These are phyloP conservation scores for Talaromyces rugulosus DNA, from an alignment of 2,329 filamentous ascomycete genomes.

Conservation along the genomic window DNA sequence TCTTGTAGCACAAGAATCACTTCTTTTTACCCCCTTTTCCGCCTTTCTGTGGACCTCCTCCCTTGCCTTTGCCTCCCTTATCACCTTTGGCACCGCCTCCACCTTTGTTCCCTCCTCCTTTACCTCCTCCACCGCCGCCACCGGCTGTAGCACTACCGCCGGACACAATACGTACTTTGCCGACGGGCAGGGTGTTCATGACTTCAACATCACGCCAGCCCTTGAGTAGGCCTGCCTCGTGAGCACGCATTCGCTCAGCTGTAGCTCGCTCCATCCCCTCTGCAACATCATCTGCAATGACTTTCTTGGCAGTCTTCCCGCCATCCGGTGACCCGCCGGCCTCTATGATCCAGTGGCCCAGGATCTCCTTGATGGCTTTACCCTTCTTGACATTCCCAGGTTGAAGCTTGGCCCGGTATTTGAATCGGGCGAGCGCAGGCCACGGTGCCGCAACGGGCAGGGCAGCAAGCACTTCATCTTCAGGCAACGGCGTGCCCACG, in stretches of 20 bases:
- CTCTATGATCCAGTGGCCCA: slow-evolving; percentile 73
- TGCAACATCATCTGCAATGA: slow-evolving; percentile 13
- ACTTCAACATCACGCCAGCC: slow-evolving; percentile 77
- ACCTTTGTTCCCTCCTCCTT: slow-evolving; percentile 30
- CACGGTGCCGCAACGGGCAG: slow-evolving; percentile 62
- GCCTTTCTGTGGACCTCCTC: slow-evolving; percentile 12
- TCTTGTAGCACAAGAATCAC: slow-evolving; percentile 16
- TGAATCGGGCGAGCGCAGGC: slow-evolving; percentile 63
- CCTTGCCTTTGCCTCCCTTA: slow-evolving; percentile 20
- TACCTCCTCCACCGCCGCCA: slow-evolving; percentile 35
- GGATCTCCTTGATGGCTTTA: slow-evolving; percentile 84
- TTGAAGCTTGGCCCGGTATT: slow-evolving; percentile 94
- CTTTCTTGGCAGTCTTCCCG: slow-evolving; percentile 39
- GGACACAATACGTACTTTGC: slow-evolving; percentile 76
- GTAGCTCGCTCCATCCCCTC: slow-evolving; percentile 43
- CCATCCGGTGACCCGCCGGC: slow-evolving; percentile 34
- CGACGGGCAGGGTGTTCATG: slow-evolving; percentile 73
- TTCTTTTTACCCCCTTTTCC: slow-evolving; percentile 40
- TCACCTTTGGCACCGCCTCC: slow-evolving; percentile 23
- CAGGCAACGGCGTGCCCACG: slow-evolving; percentile 70
- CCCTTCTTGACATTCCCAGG: slow-evolving; percentile 88
- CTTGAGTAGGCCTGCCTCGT: slow-evolving; percentile 80
- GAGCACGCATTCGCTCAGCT: slow-evolving; percentile 74
- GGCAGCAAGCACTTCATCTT: slow-evolving; percentile 67
- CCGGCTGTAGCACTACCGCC: slow-evolving; percentile 51